Conservation (phyloP, 305 asterid species). For the Fraxinus angustifolia region DNA sequence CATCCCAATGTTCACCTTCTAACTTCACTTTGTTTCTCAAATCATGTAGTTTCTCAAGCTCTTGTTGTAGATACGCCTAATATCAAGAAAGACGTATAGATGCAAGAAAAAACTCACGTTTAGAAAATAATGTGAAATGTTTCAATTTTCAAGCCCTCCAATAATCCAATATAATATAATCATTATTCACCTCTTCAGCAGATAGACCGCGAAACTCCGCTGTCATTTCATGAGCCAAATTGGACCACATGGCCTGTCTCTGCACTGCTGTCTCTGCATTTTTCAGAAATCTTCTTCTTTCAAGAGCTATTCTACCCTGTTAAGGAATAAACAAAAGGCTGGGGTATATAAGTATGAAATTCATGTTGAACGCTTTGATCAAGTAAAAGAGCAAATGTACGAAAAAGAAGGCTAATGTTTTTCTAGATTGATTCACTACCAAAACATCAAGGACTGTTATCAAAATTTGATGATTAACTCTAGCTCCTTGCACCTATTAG, state of each 20-base stretch:
- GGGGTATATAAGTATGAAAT: neutral
- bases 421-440: conserved; percentile 7
- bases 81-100: conserved; percentile 25
- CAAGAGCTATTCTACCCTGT: conserved; percentile 98
- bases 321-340: conserved; percentile 16
- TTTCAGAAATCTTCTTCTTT: conserved; percentile 84
- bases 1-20: conserved; percentile 99
- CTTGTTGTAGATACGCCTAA: conserved; percentile 98
- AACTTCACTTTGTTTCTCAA: conserved; percentile 91
- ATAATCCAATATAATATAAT: conserved; percentile 11
- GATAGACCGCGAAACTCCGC: conserved; percentile 98
- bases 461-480: neutral
- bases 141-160: conserved; percentile 16
- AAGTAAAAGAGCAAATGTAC: conserved; percentile 10
- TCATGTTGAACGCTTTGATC: neutral
- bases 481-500: neutral
- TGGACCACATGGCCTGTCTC: conserved; percentile 95
- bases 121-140: neutral
- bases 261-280: conserved; percentile 96
- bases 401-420: neutral
- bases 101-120: conserved; percentile 17
- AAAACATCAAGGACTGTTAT: conserved; percentile 7
- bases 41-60: conserved; percentile 93
- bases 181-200: conserved; percentile 82
- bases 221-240: conserved; percentile 99